Evolutionary conservation across 2,329 filamentous ascomycete genomes (phyloP), one percentile per base, ranked within the genome.

Genomic region (Metarhizium album): DNA sequence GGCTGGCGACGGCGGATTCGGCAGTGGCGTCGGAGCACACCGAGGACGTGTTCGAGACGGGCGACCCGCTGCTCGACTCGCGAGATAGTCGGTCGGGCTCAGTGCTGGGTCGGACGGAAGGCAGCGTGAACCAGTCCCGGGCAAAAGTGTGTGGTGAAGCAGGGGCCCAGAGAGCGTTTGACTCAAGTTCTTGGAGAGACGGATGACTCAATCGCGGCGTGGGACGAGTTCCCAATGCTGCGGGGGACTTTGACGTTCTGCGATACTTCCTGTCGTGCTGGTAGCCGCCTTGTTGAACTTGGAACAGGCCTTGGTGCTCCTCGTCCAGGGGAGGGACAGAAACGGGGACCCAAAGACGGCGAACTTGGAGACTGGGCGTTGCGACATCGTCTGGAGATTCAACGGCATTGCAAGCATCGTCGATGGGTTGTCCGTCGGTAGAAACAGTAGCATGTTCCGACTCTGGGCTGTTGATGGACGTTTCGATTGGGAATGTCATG

Each of bases 41-140:
- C 6, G 49, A 53, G 13, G 46, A 54, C 18, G 51, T 42, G n/a
- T 56, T 57, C 13, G 55, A 52, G 8, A 53, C 38, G n/a, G 52
- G 45, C 4, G 58, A 54, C 35, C 51, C 52, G 42, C 54, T 52
- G 14, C 47, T 51, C 4, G 55, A 55, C 9, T 53, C 51, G 3
- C 48, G 54, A 2, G 52, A 52, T n/a, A 22, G 24, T 14, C 27
- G 48, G 22, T 8, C 33, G 9, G 42, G 49, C 4, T 52, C 48
- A 3, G 50, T 52, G 27, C 43, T 48, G 18, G 52, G 52, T 7
- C 52, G 42, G 13, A 52, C 33, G 29, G 52, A 51, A 18, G 52
- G 53, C n/a, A 53, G 42, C 24, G 50, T 51, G 14, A 53, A 16
- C 52, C 54, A 55, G 27, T 54, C 52, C 18, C 52, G 48, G 5